These are phyloP conservation scores for Acer saccharum DNA, from an alignment of 345 rosid species.

Conservation along the genomic window DNA sequence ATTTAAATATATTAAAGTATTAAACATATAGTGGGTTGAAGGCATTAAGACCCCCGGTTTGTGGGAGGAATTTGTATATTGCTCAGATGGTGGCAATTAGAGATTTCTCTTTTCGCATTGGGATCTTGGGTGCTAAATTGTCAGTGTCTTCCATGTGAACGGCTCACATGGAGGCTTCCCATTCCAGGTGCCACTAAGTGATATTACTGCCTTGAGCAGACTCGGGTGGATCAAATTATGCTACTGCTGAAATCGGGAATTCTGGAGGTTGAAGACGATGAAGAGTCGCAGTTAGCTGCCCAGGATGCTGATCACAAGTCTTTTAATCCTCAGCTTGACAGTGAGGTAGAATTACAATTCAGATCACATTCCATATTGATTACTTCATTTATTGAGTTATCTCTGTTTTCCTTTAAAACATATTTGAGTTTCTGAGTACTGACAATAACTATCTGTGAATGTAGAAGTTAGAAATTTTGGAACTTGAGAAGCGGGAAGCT, in stretches of 20 bases:
- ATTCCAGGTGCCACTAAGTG: slow-evolving; percentile 75
- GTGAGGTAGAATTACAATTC: slow-evolving; percentile 42
- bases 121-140: slow-evolving; percentile 51
- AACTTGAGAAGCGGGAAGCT: slow-evolving; percentile 71
- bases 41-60: slow-evolving; percentile 39
- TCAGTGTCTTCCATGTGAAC: slow-evolving; percentile 49
- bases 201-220: slow-evolving; percentile 80
- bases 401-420: background rate
- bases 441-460: slow-evolving; percentile 26
- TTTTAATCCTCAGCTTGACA: slow-evolving; percentile 30
- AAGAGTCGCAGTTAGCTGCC: slow-evolving; percentile 30
- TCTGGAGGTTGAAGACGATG: slow-evolving; percentile 38
- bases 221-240: slow-evolving; percentile 81
- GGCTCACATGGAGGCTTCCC: slow-evolving; percentile 61
- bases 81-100: slow-evolving; percentile 41
- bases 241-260: slow-evolving; percentile 61
- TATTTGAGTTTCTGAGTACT: slow-evolving; percentile 14
- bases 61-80: slow-evolving; percentile 40
- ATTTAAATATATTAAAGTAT: background rate
- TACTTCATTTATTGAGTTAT: slow-evolving; percentile 8
- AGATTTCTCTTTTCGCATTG: slow-evolving; percentile 38
- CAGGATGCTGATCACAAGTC: slow-evolving; percentile 34
- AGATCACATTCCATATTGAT: slow-evolving; percentile 15
- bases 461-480: slow-evolving; percentile 62
- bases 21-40: slow-evolving; percentile 22